phyloP scores from a whole-genome alignment of 345 rosid genomes.

The Lepidium aucheri region DNA sequence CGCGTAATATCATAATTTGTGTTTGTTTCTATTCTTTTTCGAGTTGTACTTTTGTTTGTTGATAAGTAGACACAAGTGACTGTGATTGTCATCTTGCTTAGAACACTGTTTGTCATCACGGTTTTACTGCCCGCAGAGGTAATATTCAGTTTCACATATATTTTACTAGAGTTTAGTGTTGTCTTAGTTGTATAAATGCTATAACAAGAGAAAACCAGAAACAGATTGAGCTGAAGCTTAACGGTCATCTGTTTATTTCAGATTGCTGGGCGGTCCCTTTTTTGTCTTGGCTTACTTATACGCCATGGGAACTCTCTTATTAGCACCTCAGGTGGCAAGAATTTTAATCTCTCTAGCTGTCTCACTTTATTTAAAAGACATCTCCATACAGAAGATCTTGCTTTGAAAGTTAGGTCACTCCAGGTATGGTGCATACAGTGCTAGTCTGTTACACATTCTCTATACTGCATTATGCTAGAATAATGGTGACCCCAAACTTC shows the following conservation, averaged over 20 bases:
- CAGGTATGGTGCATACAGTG: constrained; percentile 48
- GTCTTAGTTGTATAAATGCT: constrained; percentile 5
- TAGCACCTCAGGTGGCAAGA: constrained; percentile 40
- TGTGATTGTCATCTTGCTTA: neutral
- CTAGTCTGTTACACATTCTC: neutral
- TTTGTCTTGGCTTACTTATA: constrained; percentile 93
- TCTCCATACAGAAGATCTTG: constrained; percentile 71
- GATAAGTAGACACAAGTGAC: neutral
- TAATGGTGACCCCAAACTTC: constrained; percentile 18
- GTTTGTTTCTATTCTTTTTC: neutral
- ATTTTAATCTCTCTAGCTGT: constrained; percentile 48
- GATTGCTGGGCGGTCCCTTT: constrained; percentile 85
- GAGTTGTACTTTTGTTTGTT: constrained; percentile 1
- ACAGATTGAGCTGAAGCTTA: neutral
- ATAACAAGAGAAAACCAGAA: neutral
- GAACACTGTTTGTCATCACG: neutral
- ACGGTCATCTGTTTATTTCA: constrained; percentile 28
- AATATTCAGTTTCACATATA: neutral
- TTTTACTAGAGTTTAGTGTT: neutral
- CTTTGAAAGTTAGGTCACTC: constrained; percentile 79
- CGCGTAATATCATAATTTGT: neutral
- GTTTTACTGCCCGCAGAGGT: neutral
- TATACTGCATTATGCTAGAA: constrained; percentile 7
- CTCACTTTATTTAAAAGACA: constrained; percentile 66
- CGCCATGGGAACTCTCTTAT: constrained; percentile 86